These are phyloP conservation scores for Geotrichum siamense DNA, from an alignment of 1,139 yeast genomes.

Conservation along the genomic window DNA sequence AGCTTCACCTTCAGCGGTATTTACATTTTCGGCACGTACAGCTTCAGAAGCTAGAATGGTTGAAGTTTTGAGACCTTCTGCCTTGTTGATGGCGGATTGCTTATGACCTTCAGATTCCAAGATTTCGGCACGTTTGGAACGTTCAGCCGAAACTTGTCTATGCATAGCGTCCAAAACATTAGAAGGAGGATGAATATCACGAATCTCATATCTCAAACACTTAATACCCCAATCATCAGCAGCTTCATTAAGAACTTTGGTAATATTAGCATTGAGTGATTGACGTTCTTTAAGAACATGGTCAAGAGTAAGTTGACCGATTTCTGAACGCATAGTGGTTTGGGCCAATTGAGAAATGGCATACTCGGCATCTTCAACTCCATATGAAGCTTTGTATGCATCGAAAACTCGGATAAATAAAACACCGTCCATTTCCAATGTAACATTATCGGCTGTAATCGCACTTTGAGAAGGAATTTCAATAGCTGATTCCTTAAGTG, in stretches of 20 bases:
- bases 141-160: constrained; percentile 79
- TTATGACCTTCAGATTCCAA: constrained; percentile 80
- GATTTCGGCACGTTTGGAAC: constrained; percentile 80
- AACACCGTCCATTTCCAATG: constrained; percentile 78
- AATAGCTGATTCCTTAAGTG: constrained; percentile 72
- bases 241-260: constrained; percentile 75
- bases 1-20: constrained; percentile 63
- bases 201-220: constrained; percentile 77
- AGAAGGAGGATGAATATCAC: constrained; percentile 82
- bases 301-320: constrained; percentile 74
- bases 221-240: constrained; percentile 82
- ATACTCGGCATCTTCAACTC: constrained; percentile 82
- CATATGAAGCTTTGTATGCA: constrained; percentile 80
- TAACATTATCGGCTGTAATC: constrained; percentile 79
- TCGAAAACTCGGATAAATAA: constrained; percentile 70
- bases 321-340: constrained; percentile 85
- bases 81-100: constrained; percentile 69
- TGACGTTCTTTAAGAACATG: constrained; percentile 73
- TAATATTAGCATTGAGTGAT: constrained; percentile 61
- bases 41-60: constrained; percentile 69
- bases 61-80: constrained; percentile 72
- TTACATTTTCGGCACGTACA: constrained; percentile 51
- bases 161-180: constrained; percentile 90
- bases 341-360: constrained; percentile 83
- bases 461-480: constrained; percentile 83